Conservation (phyloP, 164 flowering plant genomes). For the Warburgia ugandensis region DNA sequence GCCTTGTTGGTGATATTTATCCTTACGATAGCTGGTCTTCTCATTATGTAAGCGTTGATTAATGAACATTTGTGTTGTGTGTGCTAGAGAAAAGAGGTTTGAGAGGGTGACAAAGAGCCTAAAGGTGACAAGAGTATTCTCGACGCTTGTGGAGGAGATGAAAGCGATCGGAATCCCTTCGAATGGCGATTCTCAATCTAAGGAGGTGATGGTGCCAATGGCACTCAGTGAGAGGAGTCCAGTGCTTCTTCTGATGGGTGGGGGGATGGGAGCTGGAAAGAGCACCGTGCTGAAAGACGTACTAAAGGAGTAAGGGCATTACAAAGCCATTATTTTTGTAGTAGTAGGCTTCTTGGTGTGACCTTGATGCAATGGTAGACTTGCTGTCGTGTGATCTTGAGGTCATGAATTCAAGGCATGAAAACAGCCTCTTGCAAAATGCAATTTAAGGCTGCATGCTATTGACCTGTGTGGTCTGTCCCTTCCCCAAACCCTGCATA, state of each 20-base stretch:
- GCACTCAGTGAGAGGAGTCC: conserved; percentile 77
- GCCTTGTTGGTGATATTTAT: too few relatives aligned
- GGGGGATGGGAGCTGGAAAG: conserved; percentile 99
- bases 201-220: conserved; percentile 69
- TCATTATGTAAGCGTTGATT: too few relatives aligned
- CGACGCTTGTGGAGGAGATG: conserved; percentile 85
- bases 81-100: conserved; percentile 64
- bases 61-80: conserved; percentile 3
- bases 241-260: conserved; percentile 90
- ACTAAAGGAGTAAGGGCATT: conserved; percentile 70
- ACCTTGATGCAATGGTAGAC: too few relatives aligned
- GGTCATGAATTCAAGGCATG: too few relatives aligned
- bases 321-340: not conserved
- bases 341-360: not conserved
- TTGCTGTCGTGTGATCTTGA: too few relatives aligned
- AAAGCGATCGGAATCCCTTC: conserved; percentile 44
- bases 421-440: too few relatives aligned
- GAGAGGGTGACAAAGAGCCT: conserved; percentile 61
- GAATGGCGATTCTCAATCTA: conserved; percentile 32
- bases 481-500: too few relatives aligned
- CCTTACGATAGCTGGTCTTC: too few relatives aligned
- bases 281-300: conserved; percentile 94
- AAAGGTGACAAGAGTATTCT: conserved; percentile 66
- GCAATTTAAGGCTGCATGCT: too few relatives aligned
- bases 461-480: too few relatives aligned